Evolutionary conservation across 345 rosid species (phyloP).

Genomic region (Garcia nutans): DNA sequence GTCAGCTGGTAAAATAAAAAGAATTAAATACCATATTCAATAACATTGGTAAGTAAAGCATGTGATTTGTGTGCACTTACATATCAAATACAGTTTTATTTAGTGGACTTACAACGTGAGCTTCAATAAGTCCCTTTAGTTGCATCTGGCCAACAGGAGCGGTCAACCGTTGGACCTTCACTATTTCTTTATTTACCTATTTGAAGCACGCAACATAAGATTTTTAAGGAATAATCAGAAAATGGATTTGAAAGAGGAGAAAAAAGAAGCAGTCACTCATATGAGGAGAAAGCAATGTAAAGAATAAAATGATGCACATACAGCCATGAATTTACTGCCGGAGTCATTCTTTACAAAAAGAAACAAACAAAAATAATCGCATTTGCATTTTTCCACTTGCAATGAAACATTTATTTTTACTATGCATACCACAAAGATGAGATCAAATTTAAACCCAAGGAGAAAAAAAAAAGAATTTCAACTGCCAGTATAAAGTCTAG

Average conservation of each 20-base stretch:
- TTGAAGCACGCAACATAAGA: slow-evolving; percentile 2
- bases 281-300: slow-evolving; percentile 3
- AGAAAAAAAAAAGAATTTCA: not conserved
- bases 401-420: not conserved
- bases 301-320: not conserved
- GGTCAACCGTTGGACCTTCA: slow-evolving; percentile 88
- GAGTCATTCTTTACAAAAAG: not conserved
- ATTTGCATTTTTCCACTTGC: not conserved
- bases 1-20: too few relatives aligned
- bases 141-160: slow-evolving; percentile 98
- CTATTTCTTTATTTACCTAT: slow-evolving; percentile 90
- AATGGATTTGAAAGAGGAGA: not conserved
- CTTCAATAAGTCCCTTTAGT: slow-evolving; percentile 80
- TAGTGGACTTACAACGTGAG: slow-evolving; percentile 81
- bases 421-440: not conserved
- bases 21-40: not conserved
- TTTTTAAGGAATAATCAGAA: not conserved
- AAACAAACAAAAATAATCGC: not conserved
- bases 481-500: too few relatives aligned
- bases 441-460: not conserved
- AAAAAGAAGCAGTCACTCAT: too few relatives aligned
- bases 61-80: not conserved
- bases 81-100: not conserved
- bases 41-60: not conserved
- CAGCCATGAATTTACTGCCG: not conserved